Evolutionary conservation across 108 stramenopile genomes (phyloP), one percentile per base, ranked within the genome.

Genomic region (Aurantiochytrium sp.): DNA sequence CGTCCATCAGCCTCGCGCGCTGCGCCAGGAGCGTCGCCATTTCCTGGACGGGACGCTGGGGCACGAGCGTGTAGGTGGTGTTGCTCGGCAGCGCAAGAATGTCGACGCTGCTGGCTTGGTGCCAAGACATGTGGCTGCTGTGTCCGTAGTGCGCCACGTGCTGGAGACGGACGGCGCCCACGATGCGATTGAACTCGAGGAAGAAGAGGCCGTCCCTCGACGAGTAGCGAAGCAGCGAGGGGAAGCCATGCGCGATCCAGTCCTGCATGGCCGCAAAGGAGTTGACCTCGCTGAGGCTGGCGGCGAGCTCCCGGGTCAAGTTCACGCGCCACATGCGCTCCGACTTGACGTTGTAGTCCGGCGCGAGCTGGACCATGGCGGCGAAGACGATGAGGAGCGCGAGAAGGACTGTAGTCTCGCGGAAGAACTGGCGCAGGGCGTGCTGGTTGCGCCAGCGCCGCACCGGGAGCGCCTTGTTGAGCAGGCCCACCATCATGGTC

Each of bases 391-490:
- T 24, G 39, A 81, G n/a, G 0, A 81, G 21, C 10, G 27, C 45
- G 6, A 48, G 6, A 5, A 48, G 39, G 45, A 81, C 42, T 24
- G 45, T 48, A 17, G 73, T 81, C 24, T 48, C 42, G n/a, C 73
- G 39, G 24, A 48, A 81, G 1, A 81, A 81, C 36, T 81, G 73
- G 19, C 45, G 12, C 19, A 42, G 6, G n/a, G 73, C 73, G 45
- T 81, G 39, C 39, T 27, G 42, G 42, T 81, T 81, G 21, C 73
- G 73, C 73, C 73, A 81, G 73, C 73, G 73, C 50, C 42, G 39
- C 27, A 81, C 73, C 24, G 42, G 45, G 12, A 27, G 42, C n/a
- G 73, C 21, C 12, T 12, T 12, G 45, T 81, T 81, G 39, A 81
- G 45, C 73, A 48, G 6, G 27, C 32, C 42, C 10, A 81, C 32